A percentile compares a stretch with the other conserved stretches of the same genome.
Evolutionary conservation across 768 basidiomycete genomes (phyloP).

Genomic region (Kwoniella dejecticola): DNA sequence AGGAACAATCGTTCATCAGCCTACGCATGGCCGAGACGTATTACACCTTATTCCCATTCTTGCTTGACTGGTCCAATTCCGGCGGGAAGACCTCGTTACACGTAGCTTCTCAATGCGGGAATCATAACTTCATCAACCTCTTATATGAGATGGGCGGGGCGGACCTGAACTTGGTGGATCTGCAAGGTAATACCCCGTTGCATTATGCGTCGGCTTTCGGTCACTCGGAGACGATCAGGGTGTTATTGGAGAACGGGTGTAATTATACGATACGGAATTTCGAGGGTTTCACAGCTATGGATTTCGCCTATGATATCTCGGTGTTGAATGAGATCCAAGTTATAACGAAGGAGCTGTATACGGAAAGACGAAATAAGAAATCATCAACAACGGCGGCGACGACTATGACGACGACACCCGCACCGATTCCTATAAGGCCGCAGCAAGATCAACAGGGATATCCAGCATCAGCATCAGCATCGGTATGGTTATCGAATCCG

Average conservation of each 20-base stretch:
- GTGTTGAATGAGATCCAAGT: constrained; percentile 28
- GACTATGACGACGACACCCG: background rate
- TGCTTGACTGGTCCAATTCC: constrained; percentile 88
- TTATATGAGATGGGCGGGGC: constrained; percentile 80
- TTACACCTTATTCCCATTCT: constrained; percentile 79
- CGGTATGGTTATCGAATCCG: no score
- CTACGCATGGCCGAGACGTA: constrained; percentile 86
- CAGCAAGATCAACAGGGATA: background rate
- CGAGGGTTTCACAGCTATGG: constrained; percentile 85
- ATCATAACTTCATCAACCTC: constrained; percentile 72
- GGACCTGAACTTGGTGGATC: constrained; percentile 84
- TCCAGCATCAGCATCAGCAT: background rate
- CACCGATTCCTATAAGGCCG: background rate
- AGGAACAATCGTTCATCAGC: constrained; percentile 58
- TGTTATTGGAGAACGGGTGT: constrained; percentile 86
- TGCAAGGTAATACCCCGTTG: constrained; percentile 86
- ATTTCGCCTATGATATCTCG: constrained; percentile 79
- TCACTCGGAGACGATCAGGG: constrained; percentile 66
- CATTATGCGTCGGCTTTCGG: constrained; percentile 65
- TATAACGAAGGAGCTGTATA: constrained; percentile 33
- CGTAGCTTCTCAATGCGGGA: constrained; percentile 82
- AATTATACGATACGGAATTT: constrained; percentile 72
- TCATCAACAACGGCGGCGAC: background rate
- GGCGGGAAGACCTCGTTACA: constrained; percentile 90
- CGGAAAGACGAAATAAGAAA: constrained; percentile 28